phyloP scores from a whole-genome alignment of 1,284 basidiomycete species.

The Trametes versicolor region DNA sequence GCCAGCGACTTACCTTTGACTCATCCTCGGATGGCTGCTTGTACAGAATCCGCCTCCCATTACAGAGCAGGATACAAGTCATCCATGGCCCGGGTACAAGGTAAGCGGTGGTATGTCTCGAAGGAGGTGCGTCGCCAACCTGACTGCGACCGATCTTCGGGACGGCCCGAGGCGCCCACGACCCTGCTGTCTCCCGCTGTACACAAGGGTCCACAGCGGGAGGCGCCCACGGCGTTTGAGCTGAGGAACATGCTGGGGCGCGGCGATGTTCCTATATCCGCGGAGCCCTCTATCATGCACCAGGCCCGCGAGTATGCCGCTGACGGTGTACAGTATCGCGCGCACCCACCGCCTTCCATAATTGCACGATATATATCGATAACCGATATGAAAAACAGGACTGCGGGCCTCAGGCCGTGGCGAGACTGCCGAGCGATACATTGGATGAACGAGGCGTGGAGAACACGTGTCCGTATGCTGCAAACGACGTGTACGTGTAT shows the following conservation, averaged over 20 bases:
- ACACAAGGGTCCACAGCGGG: constrained; percentile 6
- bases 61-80: too few species aligned
- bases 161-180: neutral
- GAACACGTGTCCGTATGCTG: constrained; percentile 8
- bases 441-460: neutral
- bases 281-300: too few species aligned
- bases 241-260: neutral
- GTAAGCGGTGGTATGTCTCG: too few species aligned
- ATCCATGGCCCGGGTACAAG: too few species aligned
- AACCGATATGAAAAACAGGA: neutral
- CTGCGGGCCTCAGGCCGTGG: neutral
- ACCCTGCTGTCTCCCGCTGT: neutral
- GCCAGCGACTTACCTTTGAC: too few species aligned
- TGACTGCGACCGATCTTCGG: neutral
- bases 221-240: neutral
- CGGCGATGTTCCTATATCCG: neutral
- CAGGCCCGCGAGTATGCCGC: too few species aligned
- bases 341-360: neutral
- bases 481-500: constrained; percentile 1
- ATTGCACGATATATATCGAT: neutral
- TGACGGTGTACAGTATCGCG: too few species aligned
- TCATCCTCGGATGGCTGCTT: too few species aligned
- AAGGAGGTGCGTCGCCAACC: too few species aligned
- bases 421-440: neutral
- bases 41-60: too few species aligned